phyloP scores from a whole-genome alignment of 2,329 filamentous ascomycete species.

The Arthrobotrys sinensis region DNA sequence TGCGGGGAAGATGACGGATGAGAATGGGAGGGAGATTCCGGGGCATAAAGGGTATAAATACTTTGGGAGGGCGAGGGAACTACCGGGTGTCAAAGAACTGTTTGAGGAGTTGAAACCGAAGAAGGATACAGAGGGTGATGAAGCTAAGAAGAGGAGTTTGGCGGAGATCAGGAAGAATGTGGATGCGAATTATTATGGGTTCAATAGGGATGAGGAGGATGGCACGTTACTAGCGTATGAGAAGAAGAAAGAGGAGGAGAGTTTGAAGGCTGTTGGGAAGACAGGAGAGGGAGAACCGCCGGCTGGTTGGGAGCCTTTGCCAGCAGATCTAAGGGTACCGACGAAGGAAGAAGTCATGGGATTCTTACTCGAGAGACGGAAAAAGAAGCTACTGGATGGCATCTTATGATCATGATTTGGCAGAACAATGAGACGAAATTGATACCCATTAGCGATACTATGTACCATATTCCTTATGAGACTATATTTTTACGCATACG shows the following conservation, averaged over 20 bases:
- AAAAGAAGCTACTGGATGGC: slow-evolving; percentile 87
- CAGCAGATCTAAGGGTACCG: slow-evolving; percentile 86
- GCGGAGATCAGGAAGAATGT: slow-evolving; percentile 76
- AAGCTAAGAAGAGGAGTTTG: slow-evolving; percentile 69
- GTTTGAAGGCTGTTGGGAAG: slow-evolving; percentile 77
- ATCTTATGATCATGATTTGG: slow-evolving; percentile 69
- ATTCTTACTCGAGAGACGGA: slow-evolving; percentile 88
- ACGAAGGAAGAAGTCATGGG: slow-evolving; percentile 93
- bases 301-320: slow-evolving; percentile 85
- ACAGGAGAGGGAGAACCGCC: slow-evolving; percentile 74
- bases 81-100: slow-evolving; percentile 96
- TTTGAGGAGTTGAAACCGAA: slow-evolving; percentile 82
- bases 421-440: slow-evolving; percentile 33
- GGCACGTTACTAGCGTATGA: slow-evolving; percentile 85
- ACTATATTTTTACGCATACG: not conserved
- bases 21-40: slow-evolving; percentile 79
- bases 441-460: slow-evolving; percentile 58
- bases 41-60: slow-evolving; percentile 84
- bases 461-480: slow-evolving; percentile 45
- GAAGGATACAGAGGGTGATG: slow-evolving; percentile 70
- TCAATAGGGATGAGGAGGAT: slow-evolving; percentile 92
- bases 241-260: slow-evolving; percentile 84
- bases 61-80: slow-evolving; percentile 88
- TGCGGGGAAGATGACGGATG: slow-evolving; percentile 79
- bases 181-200: slow-evolving; percentile 96